Evolutionary conservation across 495 filamentous ascomycete genomes (phyloP), one percentile per base, ranked within the genome.

Genomic region (Trichoderma reesei): DNA sequence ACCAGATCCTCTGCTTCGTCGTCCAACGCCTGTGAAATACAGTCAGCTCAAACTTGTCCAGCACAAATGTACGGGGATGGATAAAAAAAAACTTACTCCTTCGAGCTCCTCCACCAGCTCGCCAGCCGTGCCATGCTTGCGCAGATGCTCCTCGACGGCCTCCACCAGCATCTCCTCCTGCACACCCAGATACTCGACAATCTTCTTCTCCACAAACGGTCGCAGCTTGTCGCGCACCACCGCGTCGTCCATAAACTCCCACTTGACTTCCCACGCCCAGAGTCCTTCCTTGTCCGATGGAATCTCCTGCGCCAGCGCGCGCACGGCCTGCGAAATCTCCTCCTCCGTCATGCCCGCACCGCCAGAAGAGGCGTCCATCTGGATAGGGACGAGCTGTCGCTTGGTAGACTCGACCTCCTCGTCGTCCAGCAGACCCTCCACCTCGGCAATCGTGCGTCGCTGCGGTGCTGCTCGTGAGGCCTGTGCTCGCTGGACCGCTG

Each of bases 201-300:
- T 90, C 82, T 96, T 98, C 84, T 96, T 96, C 80, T 96, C 93
- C 61, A 97, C 91, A 74, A 96, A 98, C 14, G 92, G 91, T 72
- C 88, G 86, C 70, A 99, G 83, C 74, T 97, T 91, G 67, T 96
- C 90, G 68, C 82, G 83, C 66, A 98, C 84, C 26, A 95, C 82
- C 14, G 81, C 84, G 54, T 93, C 88, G 72, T 96, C 91, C 67
- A 99, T 85, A 78, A 88, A 93, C 38, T 96, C 89, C 93, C 92
- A 99, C 67, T 92, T 89, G 76, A 99, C 85, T 38, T 87, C 81
- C 90, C 90, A 98, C 6, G 84, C 84, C 90, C 92, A 99, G 31
- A 99, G 80, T 11, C 90, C 93, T 10, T 89, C 85, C 68, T 88
- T 90, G 71, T 92, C 88, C 39, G 84, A 87, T 0, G 94, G 94